A percentile compares a stretch with the other conserved stretches of the same genome.
Conservation (phyloP, 2,329 filamentous ascomycete species). For the Sclerotinia spermophila region DNA sequence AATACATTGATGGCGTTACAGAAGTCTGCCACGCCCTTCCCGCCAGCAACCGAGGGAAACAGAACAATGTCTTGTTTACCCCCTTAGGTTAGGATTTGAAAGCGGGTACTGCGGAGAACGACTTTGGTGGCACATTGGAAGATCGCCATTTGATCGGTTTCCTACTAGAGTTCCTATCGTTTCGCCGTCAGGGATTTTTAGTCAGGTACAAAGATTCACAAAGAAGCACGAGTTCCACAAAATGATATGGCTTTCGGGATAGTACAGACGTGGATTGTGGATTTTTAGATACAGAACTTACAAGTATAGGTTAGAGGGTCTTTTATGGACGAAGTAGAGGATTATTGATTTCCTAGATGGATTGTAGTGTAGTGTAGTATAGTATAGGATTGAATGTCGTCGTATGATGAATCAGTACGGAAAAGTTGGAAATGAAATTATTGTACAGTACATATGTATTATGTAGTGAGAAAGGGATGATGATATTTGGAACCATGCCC, state of each 20-base stretch:
- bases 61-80: background rate
- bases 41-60: background rate
- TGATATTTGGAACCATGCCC: background rate
- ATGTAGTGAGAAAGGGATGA: background rate
- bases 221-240: slow-evolving; percentile 14
- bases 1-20: background rate
- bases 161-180: slow-evolving; percentile 4
- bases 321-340: background rate
- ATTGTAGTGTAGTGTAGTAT: background rate
- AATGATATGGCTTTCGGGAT: background rate
- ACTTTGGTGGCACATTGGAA: background rate
- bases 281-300: background rate
- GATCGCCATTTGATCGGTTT: slow-evolving; percentile 19
- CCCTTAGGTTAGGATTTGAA: background rate
- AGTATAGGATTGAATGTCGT: background rate
- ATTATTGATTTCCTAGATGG: background rate
- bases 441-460: background rate
- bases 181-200: slow-evolving; percentile 4
- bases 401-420: background rate
- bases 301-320: background rate
- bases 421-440: background rate
- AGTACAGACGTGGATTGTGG: background rate
- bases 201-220: slow-evolving; percentile 16
- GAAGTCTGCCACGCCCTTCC: background rate
- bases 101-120: slow-evolving; percentile 15